Evolutionary conservation across 805 yeast genomes (phyloP), one percentile per base, ranked within the genome.

Genomic region (Starmerella sirachaensis): DNA sequence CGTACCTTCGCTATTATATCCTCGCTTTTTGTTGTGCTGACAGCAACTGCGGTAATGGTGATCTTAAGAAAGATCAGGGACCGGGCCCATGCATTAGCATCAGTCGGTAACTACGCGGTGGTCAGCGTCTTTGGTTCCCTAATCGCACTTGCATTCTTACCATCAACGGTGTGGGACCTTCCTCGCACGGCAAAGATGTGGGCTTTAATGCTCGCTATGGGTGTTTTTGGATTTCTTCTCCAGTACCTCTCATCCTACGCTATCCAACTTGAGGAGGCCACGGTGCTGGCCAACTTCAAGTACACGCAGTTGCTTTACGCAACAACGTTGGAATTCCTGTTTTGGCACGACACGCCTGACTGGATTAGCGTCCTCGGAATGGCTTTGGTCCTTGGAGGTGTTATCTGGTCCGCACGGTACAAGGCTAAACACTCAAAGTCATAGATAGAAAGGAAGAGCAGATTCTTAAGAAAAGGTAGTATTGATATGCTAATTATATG

Each of bases 221-320:
- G 94, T 2, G 43, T 78, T 2, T 68, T 80, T 37, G 96, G 96
- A 0, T 86, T 85, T 57, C 59, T 75, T 42, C 79, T 78, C 76
- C 95, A 86, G 56, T 76, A 75, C 51, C 61, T 77, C 25, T 58
- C 81, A 33, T 81, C 95, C 0, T 74, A 82, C 7, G 95, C 94
- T 1, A 69, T 85, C 35, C 93, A 83, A 55, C 64, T 82, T 38
- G 94, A 81, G 45, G 68, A 66, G 42, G 93, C 94, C 0, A 74
- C 84, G 4, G 68, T 80, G 40, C 82, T 85, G 0, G 67, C 86
- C 10, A 66, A 81, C 43, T 76, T 83, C 73, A 61, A 70, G 2
- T 86, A 86, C 55, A 68, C 85, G 2, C 82, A 77, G 52, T 68
- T 85, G 66, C 61, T 85, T 1, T 83, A 78, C 60, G 88, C 94